Evolutionary conservation across 2,329 filamentous ascomycete species (phyloP), one percentile per base, ranked within the genome.

Genomic region (Orbilia javanica): DNA sequence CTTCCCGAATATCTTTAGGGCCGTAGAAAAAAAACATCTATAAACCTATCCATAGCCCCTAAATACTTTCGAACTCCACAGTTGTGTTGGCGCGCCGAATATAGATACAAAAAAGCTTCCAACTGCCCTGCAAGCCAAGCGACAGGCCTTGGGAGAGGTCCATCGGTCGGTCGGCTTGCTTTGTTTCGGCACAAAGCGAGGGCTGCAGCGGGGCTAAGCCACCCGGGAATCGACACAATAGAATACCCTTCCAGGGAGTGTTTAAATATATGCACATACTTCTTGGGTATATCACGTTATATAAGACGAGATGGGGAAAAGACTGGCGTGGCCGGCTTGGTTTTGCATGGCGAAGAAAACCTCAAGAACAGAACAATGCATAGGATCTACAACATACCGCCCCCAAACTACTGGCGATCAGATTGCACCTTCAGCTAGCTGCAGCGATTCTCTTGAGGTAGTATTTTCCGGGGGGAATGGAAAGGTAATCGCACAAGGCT

Each of bases 11-110:
- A 20, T 42, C 4, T 34, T 42, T 39, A 42, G 55, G 5, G 8
- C 15, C 53, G 15, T 18, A 20, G 18, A 42, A 57, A 60, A 22
- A 27, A 60, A 22, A 27, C 11, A 18, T 34, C 15, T 11, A 29
- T 25, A 34, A 36, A 57, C 27, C 36, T 20, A 10, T 42, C 42
- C 31, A 34, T 2, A n/a, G 1, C n/a, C 18, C 55, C 27, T 18
- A 60, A 60, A 60, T 20, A 20, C n/a, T n/a, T 60, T 34, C 20
- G 55, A 60, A 60, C 55, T 42, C 55, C 55, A 57, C 52, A 20
- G 34, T 39, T 60, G 53, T 18, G 53, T 31, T 60, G 55, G 55
- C 42, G 27, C 42, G 13, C 55, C 13, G 55, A 60, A 60, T 60
- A 60, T 60, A 60, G 55, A 60, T 2, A 60, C 20, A 39, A 60